Base-by-base conservation (phyloP, 768 basidiomycete genomes). In the Russula olivacea region DNA sequence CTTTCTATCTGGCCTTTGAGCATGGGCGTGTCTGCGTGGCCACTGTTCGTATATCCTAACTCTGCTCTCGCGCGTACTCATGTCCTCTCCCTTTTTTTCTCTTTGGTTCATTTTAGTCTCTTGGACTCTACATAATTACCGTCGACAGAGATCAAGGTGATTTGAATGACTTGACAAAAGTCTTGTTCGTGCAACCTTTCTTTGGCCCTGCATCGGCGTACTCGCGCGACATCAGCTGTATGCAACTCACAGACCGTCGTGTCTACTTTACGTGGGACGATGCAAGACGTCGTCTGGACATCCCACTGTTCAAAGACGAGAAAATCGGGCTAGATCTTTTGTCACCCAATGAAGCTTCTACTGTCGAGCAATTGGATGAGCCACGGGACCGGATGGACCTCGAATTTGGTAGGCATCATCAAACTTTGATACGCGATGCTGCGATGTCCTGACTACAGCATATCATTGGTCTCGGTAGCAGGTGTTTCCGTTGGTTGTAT, bases 261-360 rank as follows among this genome's bases (percentile, higher is more conserved):
- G 12, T 68, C 7, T 63, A 67, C 54, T 68, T 68, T 53, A 63
- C 61, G 41, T 68, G 65, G 67, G 59, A 66, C 2, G 45, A 61
- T 15, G 5, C 45, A 15, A 50, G 32, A 19, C 66, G 64, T 23
- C 56, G 52, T 40, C 15, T 2, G 36, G 51, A 55, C 45, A 5
- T 67, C 41, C 32, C 30, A 6, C 43, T 66, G 17, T 66, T 47
- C 23, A 21, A 49, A 21, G 66, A 61, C 3, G 45, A 30, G 25
- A 51, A 47, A 54, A 25, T n/a, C 21, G 11, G 12, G 21, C 25
- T 8, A n/a, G 58, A 34, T 4, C 36, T 48, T 41, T 34, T 47
- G 25, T 36, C 38, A 2, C 17, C 36, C 36, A 11, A 11, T 2
- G 12, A 11, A 4, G 12, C 41, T 5, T 15, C 43, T 11, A 19